Evolutionary conservation across 495 filamentous ascomycete species (phyloP), one percentile per base, ranked within the genome.

Genomic region (Aspergillus affinis): DNA sequence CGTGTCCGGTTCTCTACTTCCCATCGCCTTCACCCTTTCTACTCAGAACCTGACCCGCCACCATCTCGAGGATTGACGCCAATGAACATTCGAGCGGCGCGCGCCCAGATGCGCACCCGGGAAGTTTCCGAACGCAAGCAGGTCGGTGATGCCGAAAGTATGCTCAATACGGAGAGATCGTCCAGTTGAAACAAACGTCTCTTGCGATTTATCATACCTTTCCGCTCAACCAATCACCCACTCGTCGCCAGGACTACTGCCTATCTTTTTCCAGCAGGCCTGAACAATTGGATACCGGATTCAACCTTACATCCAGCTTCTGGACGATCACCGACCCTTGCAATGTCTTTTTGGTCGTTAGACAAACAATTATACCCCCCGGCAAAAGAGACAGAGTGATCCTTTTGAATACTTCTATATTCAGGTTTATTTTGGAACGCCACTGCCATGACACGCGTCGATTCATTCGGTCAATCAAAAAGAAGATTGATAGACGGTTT

Each of bases 51-150:
- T 54, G 65, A 71, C 46, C 62, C 72, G 64, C 63, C 63, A 58
- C 68, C 71, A 65, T 78, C 90, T 81, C 91, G 85, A 90, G 90
- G 90, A 94, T 90, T 94, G 91, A 88, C 90, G 82, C 79, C 85
- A 63, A 84, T 86, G 67, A 81, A 85, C 73, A 76, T 79, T 70
- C 65, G 87, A 85, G 74, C 84, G 46, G 75, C 78, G 63, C 74
- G 77, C 57, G 72, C 73, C 46, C 75, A 79, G 49, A 71, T 84
- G 63, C 75, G 76, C 60, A 78, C 82, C 55, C 82, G 84, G 69
- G 92, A 96, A 74, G 80, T 96, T 47, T 88, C 89, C 53, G 90
- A 91, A 72, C 81, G 92, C 53, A 88, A 88, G 74, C 92, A 96
- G 76, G 92, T 96, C 48, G 91, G 90, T 58, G 92, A 96, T 72